Evolutionary conservation across 2,329 filamentous ascomycete genomes (phyloP).

Genomic region (Fusarium sp.): DNA sequence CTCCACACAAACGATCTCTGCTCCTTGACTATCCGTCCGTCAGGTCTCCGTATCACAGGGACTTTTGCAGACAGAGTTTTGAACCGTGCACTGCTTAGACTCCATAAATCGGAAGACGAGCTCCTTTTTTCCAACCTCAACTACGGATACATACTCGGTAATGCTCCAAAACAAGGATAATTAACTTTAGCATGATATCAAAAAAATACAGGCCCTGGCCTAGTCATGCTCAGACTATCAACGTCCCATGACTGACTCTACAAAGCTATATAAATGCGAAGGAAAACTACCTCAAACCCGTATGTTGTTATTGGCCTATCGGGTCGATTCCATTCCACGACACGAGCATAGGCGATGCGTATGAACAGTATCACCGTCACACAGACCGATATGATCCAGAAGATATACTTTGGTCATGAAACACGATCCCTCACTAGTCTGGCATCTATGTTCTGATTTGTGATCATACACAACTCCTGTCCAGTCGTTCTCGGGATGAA

Average conservation of each 20-base stretch:
- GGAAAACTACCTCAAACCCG: not conserved
- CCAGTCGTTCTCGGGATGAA: not conserved
- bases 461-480: not conserved
- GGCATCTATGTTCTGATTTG: not conserved
- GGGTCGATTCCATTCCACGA: conserved; percentile 21
- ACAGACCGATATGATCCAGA: conserved; percentile 1
- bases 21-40: not conserved
- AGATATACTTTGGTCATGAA: conserved; percentile 17
- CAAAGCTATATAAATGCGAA: not conserved
- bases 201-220: not conserved
- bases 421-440: not conserved
- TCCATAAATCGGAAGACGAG: not conserved
- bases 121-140: not conserved
- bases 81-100: not conserved
- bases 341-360: not conserved
- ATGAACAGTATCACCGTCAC: not conserved
- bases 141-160: not conserved
- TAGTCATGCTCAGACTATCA: conserved; percentile 9
- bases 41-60: not conserved
- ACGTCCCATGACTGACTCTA: conserved; percentile 3
- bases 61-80: conserved; percentile 18
- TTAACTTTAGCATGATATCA: not conserved
- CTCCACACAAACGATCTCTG: conserved; percentile 15
- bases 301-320: conserved; percentile 1
- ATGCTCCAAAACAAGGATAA: conserved; percentile 4